These are phyloP conservation scores for Colletotrichum abscissum DNA, from an alignment of 2,329 filamentous ascomycete species.

Conservation along the genomic window DNA sequence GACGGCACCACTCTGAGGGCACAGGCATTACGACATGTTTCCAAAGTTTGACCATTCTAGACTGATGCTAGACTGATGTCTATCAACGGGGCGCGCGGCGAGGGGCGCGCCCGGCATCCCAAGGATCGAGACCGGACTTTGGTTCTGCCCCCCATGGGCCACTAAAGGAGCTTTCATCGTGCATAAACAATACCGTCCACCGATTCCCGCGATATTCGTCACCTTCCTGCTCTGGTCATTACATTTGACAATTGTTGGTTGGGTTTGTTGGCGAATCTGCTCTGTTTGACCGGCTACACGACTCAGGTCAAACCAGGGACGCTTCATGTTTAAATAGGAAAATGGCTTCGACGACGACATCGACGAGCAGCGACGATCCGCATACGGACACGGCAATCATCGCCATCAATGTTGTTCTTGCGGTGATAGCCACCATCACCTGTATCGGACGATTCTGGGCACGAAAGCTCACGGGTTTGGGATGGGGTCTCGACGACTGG, in stretches of 20 bases:
- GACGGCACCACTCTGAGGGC: background rate
- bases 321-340: background rate
- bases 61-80: background rate
- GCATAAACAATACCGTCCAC: background rate
- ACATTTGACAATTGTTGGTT: background rate
- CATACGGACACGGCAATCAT: constrained; percentile 4
- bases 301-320: background rate
- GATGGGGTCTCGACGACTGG: constrained; percentile 23
- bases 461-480: constrained; percentile 16
- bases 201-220: background rate
- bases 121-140: background rate
- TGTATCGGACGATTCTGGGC: constrained; percentile 17
- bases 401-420: constrained; percentile 17
- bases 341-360: constrained; percentile 5
- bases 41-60: background rate
- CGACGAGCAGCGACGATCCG: background rate
- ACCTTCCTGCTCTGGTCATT: background rate
- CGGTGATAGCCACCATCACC: constrained; percentile 14
- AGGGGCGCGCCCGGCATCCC: background rate
- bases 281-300: background rate
- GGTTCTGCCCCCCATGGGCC: background rate
- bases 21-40: background rate
- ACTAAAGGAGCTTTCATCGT: background rate
- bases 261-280: background rate
- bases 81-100: constrained; percentile 1